Evolutionary conservation across 495 filamentous ascomycete species (phyloP).

Genomic region (Aspergillus ellipticus): DNA sequence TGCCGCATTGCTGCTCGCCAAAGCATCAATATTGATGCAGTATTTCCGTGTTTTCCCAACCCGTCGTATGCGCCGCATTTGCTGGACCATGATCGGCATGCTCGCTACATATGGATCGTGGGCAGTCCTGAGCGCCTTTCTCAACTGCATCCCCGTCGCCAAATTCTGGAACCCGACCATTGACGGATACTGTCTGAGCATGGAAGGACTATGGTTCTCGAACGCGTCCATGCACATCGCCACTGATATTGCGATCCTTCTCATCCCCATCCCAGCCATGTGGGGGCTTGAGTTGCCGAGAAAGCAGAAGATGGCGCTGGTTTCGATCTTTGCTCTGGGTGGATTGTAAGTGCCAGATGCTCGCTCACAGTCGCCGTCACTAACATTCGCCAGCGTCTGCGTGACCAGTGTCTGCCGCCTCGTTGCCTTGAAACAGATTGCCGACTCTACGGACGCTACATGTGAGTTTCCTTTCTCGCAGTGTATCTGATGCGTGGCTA

Average conservation of each 20-base stretch:
- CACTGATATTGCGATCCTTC: slow-evolving; percentile 49
- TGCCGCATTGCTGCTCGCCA: slow-evolving; percentile 47
- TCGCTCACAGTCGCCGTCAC: background rate
- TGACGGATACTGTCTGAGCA: slow-evolving; percentile 35
- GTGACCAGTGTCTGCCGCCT: slow-evolving; percentile 43
- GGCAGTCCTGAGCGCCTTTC: slow-evolving; percentile 41
- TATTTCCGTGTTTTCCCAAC: slow-evolving; percentile 48
- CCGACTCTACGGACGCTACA: slow-evolving; percentile 40
- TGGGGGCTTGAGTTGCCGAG: slow-evolving; percentile 41
- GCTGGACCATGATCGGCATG: slow-evolving; percentile 39
- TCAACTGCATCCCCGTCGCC: slow-evolving; percentile 46
- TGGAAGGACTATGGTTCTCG: slow-evolving; percentile 45
- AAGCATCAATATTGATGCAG: slow-evolving; percentile 49
- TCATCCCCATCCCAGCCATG: slow-evolving; percentile 49
- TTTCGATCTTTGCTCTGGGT: slow-evolving; percentile 49
- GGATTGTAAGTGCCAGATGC: slow-evolving; percentile 43
- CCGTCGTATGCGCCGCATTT: slow-evolving; percentile 35
- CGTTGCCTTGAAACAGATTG: slow-evolving; percentile 31
- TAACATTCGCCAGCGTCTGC: slow-evolving; percentile 35
- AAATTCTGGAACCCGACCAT: slow-evolving; percentile 39
- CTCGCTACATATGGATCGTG: slow-evolving; percentile 40
- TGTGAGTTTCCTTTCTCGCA: slow-evolving; percentile 24
- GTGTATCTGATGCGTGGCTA: background rate
- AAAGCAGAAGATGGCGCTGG: slow-evolving; percentile 45
- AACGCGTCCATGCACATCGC: slow-evolving; percentile 51